Conservation (phyloP, 163 green algal species). For the Coccomyxa subellipsoidea region DNA sequence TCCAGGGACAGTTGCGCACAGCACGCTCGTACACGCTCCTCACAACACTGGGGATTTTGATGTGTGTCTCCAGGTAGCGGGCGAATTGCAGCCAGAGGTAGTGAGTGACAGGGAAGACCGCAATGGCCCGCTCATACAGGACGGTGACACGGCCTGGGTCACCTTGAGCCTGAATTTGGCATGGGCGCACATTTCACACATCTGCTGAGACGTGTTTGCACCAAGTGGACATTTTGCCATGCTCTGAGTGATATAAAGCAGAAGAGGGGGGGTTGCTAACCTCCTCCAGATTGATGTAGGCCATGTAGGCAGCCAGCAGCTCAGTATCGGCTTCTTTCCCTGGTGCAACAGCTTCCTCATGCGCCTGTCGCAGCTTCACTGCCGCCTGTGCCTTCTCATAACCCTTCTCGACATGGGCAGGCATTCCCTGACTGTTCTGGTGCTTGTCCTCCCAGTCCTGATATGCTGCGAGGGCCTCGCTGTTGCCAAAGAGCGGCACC, state of each 20-base stretch:
- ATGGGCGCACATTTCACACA: neutral
- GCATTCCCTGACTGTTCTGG: constrained; percentile 8
- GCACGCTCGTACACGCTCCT: constrained; percentile 57
- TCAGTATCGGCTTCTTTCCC: constrained; percentile 27
- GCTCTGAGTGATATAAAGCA: too few species aligned
- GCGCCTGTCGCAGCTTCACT: neutral
- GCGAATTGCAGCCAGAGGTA: constrained; percentile 81
- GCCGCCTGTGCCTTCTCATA: constrained; percentile 31
- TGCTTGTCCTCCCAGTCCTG: neutral
- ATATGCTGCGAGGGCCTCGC: neutral
- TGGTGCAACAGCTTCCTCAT: constrained; percentile 21
- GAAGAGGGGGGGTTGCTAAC: too few species aligned
- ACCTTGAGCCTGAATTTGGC: constrained; percentile 47
- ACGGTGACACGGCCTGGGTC: constrained; percentile 55
- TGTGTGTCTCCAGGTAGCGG: constrained; percentile 57
- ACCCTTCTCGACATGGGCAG: constrained; percentile 12
- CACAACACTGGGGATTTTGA: constrained; percentile 35
- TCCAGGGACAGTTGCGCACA: constrained; percentile 87
- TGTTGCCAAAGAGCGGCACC: neutral
- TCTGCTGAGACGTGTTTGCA: too few species aligned
- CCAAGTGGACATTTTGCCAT: too few species aligned
- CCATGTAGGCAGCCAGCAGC: constrained; percentile 73
- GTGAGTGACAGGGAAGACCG: constrained; percentile 75
- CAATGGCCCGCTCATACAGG: constrained; percentile 80
- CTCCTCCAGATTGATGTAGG: constrained; percentile 81